Conservation (phyloP, 768 basidiomycete genomes). For the Boletus vinaceobasis region DNA sequence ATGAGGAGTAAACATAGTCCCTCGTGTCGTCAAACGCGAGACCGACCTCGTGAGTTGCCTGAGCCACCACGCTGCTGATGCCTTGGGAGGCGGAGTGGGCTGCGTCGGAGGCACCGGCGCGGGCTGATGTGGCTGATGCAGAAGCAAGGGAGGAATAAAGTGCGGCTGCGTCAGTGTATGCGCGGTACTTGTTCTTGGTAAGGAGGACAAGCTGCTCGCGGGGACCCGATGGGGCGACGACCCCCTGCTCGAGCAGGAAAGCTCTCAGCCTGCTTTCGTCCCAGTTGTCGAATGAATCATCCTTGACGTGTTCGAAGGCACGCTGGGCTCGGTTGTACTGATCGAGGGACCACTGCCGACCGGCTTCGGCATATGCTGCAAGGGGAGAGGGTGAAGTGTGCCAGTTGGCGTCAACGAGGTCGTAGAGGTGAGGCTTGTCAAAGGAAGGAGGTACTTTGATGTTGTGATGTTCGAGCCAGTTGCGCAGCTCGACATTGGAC, state of each 20-base stretch:
- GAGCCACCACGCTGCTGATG: constrained; percentile 41
- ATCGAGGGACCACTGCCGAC: constrained; percentile 53
- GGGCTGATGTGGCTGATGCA: constrained; percentile 46
- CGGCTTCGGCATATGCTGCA: constrained; percentile 32
- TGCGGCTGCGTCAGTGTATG: constrained; percentile 58
- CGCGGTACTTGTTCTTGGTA: constrained; percentile 67
- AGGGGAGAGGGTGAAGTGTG: constrained; percentile 23
- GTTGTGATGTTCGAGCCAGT: constrained; percentile 68
- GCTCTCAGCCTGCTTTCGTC: constrained; percentile 78
- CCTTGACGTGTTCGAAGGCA: constrained; percentile 55
- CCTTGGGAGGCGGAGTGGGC: constrained; percentile 39
- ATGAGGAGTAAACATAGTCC: constrained; percentile 87
- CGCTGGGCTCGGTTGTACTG: constrained; percentile 64
- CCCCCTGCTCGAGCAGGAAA: constrained; percentile 83
- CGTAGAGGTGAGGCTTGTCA: constrained; percentile 37
- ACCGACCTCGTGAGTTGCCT: constrained; percentile 51
- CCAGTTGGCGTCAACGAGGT: constrained; percentile 66
- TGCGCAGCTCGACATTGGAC: constrained; percentile 60
- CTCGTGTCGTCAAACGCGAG: constrained; percentile 64
- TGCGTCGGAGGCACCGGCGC: constrained; percentile 42
- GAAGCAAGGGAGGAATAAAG: constrained; percentile 51
- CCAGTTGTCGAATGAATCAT: constrained; percentile 73
- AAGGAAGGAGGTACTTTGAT: constrained; percentile 51
- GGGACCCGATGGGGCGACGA: constrained; percentile 77
- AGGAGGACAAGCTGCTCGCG: constrained; percentile 76